Evolutionary conservation across 495 filamentous ascomycete genomes (phyloP), one percentile per base, ranked within the genome.

Genomic region (Tuber magnatum): DNA sequence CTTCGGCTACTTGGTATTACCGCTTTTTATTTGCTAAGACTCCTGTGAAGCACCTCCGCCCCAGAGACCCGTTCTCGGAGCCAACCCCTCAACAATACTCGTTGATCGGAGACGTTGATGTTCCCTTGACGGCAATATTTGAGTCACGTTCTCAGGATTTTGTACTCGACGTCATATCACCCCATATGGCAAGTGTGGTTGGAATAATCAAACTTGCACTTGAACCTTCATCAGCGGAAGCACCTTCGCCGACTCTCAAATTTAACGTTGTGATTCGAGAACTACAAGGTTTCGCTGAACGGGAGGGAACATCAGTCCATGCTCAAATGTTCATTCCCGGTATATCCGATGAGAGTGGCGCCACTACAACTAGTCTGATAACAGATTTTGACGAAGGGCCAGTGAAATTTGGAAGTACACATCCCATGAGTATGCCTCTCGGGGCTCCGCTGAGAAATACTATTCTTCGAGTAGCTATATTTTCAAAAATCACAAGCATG

Each of bases 211-310:
- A 93, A 73, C 85, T 99, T 68, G 94, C 94, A 3, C 85, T 99
- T 16, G 95, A 98, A 81, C 95, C 95, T 46, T 97, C 94, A 1
- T 94, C 92, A 35, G 94, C 95, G 12, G 91, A 96, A 82, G 93
- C 94, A 39, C 95, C 94, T 41, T 91, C 92, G 14, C 93, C 92
- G 71, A 98, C 92, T 40, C 85, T 99, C 73, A 98, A 98, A 82
- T 99, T 98, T 85, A 99, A 98, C 80, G 93, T 98, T 39, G 94
- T 97, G 71, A 97, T 99, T 94, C 94, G 95, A 81, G 93, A 98
- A 80, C 91, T 99, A 90, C 84, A 94, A 68, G 95, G 95, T 8
- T 98, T 99, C 80, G 92, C 95, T 1, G 95, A 99, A 84, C 90
- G 94, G 77, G 95, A 99, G 85, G 95, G 95, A 6, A 95, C 93